These are phyloP conservation scores for Colletotrichum tabaci DNA, from an alignment of 2,329 filamentous ascomycete species.

Conservation along the genomic window DNA sequence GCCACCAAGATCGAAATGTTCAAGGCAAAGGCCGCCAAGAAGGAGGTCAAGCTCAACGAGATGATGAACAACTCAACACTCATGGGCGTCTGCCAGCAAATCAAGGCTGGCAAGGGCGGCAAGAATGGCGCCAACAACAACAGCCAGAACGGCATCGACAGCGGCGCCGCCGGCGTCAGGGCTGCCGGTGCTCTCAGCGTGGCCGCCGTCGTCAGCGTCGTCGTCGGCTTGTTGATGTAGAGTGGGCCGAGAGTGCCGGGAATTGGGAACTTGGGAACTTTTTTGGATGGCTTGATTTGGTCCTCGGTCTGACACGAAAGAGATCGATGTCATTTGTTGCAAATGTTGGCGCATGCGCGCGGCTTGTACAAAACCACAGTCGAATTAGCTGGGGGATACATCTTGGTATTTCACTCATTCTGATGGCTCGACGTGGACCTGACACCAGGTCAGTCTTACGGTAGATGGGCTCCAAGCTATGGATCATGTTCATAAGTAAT, in stretches of 20 bases:
- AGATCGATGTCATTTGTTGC: slow-evolving; percentile 17
- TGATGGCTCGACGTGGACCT: slow-evolving; percentile 27
- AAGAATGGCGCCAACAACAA: slow-evolving; percentile 23
- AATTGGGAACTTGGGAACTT: not conserved
- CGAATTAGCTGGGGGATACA: slow-evolving; percentile 16
- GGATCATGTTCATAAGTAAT: slow-evolving; percentile 37
- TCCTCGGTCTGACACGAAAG: slow-evolving; percentile 21
- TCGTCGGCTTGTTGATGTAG: slow-evolving; percentile 38
- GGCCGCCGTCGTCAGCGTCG: slow-evolving; percentile 31
- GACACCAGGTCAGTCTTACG: slow-evolving; percentile 27
- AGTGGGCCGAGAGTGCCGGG: not conserved
- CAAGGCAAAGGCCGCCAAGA: slow-evolving; percentile 48
- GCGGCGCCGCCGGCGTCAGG: slow-evolving; percentile 28
- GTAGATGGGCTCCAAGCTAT: slow-evolving; percentile 28
- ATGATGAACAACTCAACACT: slow-evolving; percentile 55
- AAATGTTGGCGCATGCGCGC: slow-evolving; percentile 14
- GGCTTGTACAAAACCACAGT: slow-evolving; percentile 34
- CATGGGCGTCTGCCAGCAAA: slow-evolving; percentile 43
- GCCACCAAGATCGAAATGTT: slow-evolving; percentile 52
- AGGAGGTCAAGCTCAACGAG: slow-evolving; percentile 39
- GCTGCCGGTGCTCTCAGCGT: slow-evolving; percentile 33
- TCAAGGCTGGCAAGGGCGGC: slow-evolving; percentile 31
- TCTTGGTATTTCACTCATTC: slow-evolving; percentile 39
- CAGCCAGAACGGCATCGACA: slow-evolving; percentile 37
- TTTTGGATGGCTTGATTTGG: not conserved